A percentile compares a stretch with the other conserved stretches of the same genome.
Evolutionary conservation across 164 flowering plant species (phyloP).

Genomic region (Vitis cinerea): DNA sequence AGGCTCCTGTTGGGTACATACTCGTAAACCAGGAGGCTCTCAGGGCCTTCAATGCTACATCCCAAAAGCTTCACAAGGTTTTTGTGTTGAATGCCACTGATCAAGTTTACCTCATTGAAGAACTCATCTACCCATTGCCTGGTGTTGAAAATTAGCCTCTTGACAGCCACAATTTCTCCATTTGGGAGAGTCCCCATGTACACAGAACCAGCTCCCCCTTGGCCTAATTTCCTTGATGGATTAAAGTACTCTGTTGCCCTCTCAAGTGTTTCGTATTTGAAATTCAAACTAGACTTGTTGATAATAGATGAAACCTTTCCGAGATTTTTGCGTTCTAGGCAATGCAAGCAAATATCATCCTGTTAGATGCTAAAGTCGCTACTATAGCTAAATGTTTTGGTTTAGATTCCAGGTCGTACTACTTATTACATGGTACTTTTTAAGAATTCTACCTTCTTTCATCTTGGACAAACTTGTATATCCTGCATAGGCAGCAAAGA

Average conservation of each 20-base stretch:
- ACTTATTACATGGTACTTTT: background rate
- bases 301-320: slow-evolving; percentile 31
- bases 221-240: slow-evolving; percentile 60
- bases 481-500: slow-evolving; percentile 39
- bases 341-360: slow-evolving; percentile 13
- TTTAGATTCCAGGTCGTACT: background rate
- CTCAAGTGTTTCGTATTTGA: slow-evolving; percentile 77
- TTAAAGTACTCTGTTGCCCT: slow-evolving; percentile 75
- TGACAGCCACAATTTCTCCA: slow-evolving; percentile 57
- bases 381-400: background rate
- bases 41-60: slow-evolving; percentile 86
- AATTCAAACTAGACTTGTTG: slow-evolving; percentile 50
- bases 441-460: slow-evolving; percentile 37
- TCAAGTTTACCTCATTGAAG: slow-evolving; percentile 68
- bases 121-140: slow-evolving; percentile 82
- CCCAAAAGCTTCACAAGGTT: slow-evolving; percentile 70
- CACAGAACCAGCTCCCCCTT: slow-evolving; percentile 84
- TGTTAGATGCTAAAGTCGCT: background rate
- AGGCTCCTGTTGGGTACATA: slow-evolving; percentile 60
- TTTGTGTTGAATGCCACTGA: slow-evolving; percentile 67
- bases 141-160: slow-evolving; percentile 59
- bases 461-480: slow-evolving; percentile 32
- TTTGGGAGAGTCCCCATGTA: slow-evolving; percentile 50
- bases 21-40: slow-evolving; percentile 70
- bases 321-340: slow-evolving; percentile 39